phyloP scores from a whole-genome alignment of 768 basidiomycete species.

The Hirschioporus abietinus region DNA sequence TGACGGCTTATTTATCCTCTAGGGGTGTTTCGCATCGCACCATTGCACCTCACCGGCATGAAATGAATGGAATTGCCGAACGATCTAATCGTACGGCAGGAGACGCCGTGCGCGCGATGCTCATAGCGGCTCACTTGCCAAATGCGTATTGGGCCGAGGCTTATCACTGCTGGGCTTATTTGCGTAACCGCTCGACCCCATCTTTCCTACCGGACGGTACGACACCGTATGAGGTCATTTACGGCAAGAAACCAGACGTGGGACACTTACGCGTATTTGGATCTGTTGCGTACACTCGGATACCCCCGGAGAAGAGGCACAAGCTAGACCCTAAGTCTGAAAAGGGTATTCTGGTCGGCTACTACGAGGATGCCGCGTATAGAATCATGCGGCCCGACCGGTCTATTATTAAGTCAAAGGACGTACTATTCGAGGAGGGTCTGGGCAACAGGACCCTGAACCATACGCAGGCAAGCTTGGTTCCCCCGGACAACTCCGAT shows the following conservation, averaged over 20 bases:
- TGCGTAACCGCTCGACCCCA: slow-evolving; percentile 5
- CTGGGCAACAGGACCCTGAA: not conserved
- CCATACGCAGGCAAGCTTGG: not conserved
- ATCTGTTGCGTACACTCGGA: slow-evolving; percentile 13
- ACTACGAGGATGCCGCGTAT: slow-evolving; percentile 11
- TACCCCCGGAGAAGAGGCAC: slow-evolving; percentile 20
- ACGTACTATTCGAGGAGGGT: not conserved
- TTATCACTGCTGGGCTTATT: not conserved
- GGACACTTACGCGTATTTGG: slow-evolving; percentile 20
- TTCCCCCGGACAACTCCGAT: too few species aligned
- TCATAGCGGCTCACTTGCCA: slow-evolving; percentile 22
- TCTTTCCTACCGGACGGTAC: not conserved
- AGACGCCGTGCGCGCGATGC: slow-evolving; percentile 28
- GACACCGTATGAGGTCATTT: slow-evolving; percentile 21
- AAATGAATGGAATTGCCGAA: slow-evolving; percentile 31
- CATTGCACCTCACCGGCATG: not conserved
- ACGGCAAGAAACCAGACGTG: slow-evolving; percentile 20
- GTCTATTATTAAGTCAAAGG: not conserved
- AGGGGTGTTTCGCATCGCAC: not conserved
- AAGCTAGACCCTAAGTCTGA: slow-evolving; percentile 19
- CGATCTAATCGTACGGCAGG: slow-evolving; percentile 26
- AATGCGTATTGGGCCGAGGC: slow-evolving; percentile 31
- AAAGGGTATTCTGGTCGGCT: slow-evolving; percentile 16
- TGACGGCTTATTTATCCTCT: not conserved
- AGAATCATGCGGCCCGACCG: not conserved